A percentile compares a stretch with the other conserved stretches of the same genome.
phyloP scores from a whole-genome alignment of 768 basidiomycete genomes.

The Hericium coralloides region DNA sequence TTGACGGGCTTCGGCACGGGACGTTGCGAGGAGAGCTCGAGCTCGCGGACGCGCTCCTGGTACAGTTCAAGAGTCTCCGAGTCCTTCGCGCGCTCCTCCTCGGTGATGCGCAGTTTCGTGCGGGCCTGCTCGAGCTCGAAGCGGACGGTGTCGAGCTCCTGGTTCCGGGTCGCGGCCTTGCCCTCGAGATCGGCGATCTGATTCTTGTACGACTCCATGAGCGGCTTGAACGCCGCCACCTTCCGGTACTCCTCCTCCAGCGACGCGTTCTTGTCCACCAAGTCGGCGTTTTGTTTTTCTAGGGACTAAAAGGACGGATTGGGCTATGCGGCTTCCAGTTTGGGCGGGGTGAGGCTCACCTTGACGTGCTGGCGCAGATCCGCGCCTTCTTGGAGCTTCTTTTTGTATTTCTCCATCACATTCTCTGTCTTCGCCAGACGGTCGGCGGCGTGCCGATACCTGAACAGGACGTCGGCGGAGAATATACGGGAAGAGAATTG shows the following conservation, averaged over 20 bases:
- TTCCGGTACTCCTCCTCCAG: slow-evolving; percentile 92
- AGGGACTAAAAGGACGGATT: slow-evolving; percentile 43
- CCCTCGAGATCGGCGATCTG: slow-evolving; percentile 78
- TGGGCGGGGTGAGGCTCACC: slow-evolving; percentile 30
- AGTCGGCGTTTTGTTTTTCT: slow-evolving; percentile 87
- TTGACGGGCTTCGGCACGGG: slow-evolving; percentile 27
- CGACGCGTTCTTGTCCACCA: slow-evolving; percentile 85
- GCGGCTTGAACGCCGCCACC: slow-evolving; percentile 74
- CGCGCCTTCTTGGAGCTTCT: slow-evolving; percentile 92
- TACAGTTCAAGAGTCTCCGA: slow-evolving; percentile 81
- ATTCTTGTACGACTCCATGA: slow-evolving; percentile 87
- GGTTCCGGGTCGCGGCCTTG: slow-evolving; percentile 52
- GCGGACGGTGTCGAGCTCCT: slow-evolving; percentile 63
- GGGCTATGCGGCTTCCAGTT: neutral
- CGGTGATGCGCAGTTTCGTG: slow-evolving; percentile 56
- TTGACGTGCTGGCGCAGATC: slow-evolving; percentile 83
- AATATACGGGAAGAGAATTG: neutral
- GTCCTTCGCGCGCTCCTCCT: slow-evolving; percentile 67
- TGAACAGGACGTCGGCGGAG: slow-evolving; percentile 20
- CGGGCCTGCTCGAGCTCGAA: slow-evolving; percentile 73
- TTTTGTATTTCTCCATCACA: slow-evolving; percentile 98
- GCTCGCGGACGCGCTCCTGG: slow-evolving; percentile 84
- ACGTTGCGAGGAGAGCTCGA: slow-evolving; percentile 62
- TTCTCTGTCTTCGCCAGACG: slow-evolving; percentile 91
- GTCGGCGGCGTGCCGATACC: slow-evolving; percentile 88